A percentile compares a stretch with the other conserved stretches of the same genome.
phyloP scores from a whole-genome alignment of 2,329 filamentous ascomycete genomes.

The Paecilomyces sp. region DNA sequence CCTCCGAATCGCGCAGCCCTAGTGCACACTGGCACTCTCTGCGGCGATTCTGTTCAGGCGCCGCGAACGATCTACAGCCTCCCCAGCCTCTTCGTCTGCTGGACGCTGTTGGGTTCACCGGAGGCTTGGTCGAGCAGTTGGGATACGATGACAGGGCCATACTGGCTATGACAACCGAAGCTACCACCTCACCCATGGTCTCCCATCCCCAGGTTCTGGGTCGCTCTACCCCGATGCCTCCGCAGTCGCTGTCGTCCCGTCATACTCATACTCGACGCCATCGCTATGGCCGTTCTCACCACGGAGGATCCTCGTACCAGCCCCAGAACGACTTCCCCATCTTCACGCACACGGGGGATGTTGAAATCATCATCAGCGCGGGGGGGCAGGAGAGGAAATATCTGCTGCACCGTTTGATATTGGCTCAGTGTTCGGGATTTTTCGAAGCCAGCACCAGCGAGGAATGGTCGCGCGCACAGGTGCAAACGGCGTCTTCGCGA shows the following conservation, averaged over 20 bases:
- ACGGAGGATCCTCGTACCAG: slow-evolving; percentile 61
- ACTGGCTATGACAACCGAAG: slow-evolving; percentile 1
- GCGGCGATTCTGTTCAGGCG: neutral
- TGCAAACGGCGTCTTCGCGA: slow-evolving; percentile 39
- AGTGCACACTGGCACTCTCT: neutral
- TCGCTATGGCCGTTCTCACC: slow-evolving; percentile 74
- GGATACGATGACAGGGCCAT: neutral
- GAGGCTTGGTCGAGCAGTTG: neutral
- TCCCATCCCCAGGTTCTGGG: slow-evolving; percentile 41
- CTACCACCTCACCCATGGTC: slow-evolving; percentile 21
- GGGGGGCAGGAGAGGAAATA: slow-evolving; percentile 72
- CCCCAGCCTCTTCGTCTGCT: neutral
- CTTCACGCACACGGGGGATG: slow-evolving; percentile 84
- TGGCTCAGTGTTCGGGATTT: slow-evolving; percentile 87
- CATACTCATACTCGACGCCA: slow-evolving; percentile 56
- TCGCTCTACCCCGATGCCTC: slow-evolving; percentile 52
- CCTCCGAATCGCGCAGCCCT: neutral
- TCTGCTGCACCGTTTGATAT: slow-evolving; percentile 76
- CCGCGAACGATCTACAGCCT: neutral
- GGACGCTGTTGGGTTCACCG: neutral
- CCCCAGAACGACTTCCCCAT: slow-evolving; percentile 88
- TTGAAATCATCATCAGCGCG: slow-evolving; percentile 74
- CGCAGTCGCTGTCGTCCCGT: slow-evolving; percentile 59
- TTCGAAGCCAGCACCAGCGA: slow-evolving; percentile 75
- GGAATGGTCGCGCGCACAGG: slow-evolving; percentile 57